These are phyloP conservation scores for Candida verbasci DNA, from an alignment of 805 yeast genomes.

Conservation along the genomic window DNA sequence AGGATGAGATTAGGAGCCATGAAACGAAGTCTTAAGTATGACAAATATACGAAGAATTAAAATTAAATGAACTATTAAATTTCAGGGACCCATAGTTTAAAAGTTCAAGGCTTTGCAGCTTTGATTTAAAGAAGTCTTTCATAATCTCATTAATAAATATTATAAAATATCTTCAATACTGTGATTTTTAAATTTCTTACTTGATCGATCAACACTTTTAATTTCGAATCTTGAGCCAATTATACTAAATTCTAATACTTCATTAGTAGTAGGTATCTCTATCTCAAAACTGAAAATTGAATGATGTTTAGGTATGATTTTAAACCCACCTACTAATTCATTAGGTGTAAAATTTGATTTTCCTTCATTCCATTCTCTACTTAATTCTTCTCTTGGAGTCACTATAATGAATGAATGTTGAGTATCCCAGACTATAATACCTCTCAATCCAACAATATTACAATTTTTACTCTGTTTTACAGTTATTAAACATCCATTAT, in stretches of 20 bases:
- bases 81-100: too few species aligned
- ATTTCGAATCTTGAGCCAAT: slow-evolving; percentile 77
- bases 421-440: slow-evolving; percentile 83
- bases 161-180: slow-evolving; percentile 63
- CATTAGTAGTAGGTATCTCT: slow-evolving; percentile 16
- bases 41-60: too few species aligned
- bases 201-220: slow-evolving; percentile 76
- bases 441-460: slow-evolving; percentile 56
- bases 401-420: slow-evolving; percentile 66
- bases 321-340: slow-evolving; percentile 55
- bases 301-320: slow-evolving; percentile 64
- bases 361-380: slow-evolving; percentile 30
- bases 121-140: too few species aligned
- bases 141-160: too few species aligned
- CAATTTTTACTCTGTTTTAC: slow-evolving; percentile 57
- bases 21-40: too few species aligned
- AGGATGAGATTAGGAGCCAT: too few species aligned
- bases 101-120: too few species aligned
- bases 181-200: slow-evolving; percentile 79
- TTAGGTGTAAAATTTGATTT: slow-evolving; percentile 19
- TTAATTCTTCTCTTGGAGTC: slow-evolving; percentile 36
- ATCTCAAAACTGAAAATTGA: slow-evolving; percentile 54
- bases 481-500: slow-evolving; percentile 65
- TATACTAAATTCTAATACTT: slow-evolving; percentile 49
- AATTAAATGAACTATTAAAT: too few species aligned